phyloP scores from a whole-genome alignment of 1,284 basidiomycete species.

The Fomitiporia mediterranea region DNA sequence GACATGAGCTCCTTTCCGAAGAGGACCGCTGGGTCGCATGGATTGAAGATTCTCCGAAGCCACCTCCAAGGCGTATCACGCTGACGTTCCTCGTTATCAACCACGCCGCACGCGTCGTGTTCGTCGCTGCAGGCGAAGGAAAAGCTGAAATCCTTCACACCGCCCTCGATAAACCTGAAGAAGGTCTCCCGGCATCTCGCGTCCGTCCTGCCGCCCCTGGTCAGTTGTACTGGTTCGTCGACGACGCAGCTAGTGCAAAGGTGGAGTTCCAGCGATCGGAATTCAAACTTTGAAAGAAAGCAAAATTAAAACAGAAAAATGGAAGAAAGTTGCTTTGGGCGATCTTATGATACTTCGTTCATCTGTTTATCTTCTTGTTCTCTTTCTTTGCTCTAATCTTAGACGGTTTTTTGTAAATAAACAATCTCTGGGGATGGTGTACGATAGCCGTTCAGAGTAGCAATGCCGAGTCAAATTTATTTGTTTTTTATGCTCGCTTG shows the following conservation, averaged over 20 bases:
- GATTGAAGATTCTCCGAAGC: conserved; percentile 91
- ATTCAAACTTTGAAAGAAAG: conserved; percentile 9
- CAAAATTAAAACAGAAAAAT: too few relatives aligned
- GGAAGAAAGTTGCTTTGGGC: too few relatives aligned
- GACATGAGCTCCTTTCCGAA: conserved; percentile 81
- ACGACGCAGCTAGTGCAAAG: conserved; percentile 71
- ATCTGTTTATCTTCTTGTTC: background rate
- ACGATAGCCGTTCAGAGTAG: background rate
- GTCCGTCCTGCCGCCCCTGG: conserved; percentile 63
- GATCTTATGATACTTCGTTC: background rate
- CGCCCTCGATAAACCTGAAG: conserved; percentile 80
- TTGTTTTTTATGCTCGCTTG: too few relatives aligned
- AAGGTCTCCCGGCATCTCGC: conserved; percentile 76
- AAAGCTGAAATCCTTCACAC: conserved; percentile 78
- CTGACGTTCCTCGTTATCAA: conserved; percentile 91
- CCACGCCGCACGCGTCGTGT: conserved; percentile 83
- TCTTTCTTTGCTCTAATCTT: too few relatives aligned
- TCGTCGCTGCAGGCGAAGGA: conserved; percentile 80
- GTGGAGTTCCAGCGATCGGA: conserved; percentile 40
- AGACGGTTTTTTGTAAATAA: background rate
- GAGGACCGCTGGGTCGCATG: conserved; percentile 92
- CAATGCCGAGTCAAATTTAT: too few relatives aligned
- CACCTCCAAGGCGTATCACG: conserved; percentile 86
- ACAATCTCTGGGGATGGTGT: background rate
- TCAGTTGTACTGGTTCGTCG: conserved; percentile 87